Conservation (phyloP, 2,329 filamentous ascomycete species). For the Colletotrichum tropicale region DNA sequence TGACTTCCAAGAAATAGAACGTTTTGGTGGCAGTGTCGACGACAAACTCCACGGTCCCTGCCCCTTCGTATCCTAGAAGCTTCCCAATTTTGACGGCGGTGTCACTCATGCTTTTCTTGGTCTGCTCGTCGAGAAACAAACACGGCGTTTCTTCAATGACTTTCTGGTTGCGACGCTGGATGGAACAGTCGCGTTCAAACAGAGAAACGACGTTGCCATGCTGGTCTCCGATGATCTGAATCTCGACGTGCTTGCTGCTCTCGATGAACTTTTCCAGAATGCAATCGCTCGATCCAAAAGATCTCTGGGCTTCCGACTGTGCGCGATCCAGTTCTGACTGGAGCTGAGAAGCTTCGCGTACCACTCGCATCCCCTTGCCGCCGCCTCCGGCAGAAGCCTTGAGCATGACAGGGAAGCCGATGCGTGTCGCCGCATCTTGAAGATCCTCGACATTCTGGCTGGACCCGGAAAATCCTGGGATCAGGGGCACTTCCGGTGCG, state of each 20-base stretch:
- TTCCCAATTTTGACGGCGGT: constrained; percentile 18
- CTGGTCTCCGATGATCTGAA: constrained; percentile 50
- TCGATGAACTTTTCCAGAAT: constrained; percentile 68
- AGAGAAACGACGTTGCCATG: constrained; percentile 33
- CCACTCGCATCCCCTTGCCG: not conserved
- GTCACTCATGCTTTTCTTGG: constrained; percentile 34
- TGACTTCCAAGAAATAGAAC: constrained; percentile 44
- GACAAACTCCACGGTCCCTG: constrained; percentile 46
- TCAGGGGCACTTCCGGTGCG: not conserved
- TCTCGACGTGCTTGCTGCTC: constrained; percentile 47
- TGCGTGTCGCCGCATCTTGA: not conserved
- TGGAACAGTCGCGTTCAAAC: constrained; percentile 48
- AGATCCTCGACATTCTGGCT: not conserved
- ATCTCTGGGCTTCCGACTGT: not conserved
- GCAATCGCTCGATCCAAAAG: not conserved
- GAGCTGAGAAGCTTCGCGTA: not conserved
- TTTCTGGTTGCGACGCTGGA: constrained; percentile 51
- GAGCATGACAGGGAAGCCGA: not conserved
- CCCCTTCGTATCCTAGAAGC: constrained; percentile 34
- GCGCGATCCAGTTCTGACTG: not conserved
- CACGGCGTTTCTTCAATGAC: constrained; percentile 41
- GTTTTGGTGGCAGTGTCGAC: constrained; percentile 30
- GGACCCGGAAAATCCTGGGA: not conserved
- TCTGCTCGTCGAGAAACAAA: constrained; percentile 22
- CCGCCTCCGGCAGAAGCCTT: not conserved